phyloP scores from a whole-genome alignment of 2,329 filamentous ascomycete genomes.

The Coniochaeta ligniaria region DNA sequence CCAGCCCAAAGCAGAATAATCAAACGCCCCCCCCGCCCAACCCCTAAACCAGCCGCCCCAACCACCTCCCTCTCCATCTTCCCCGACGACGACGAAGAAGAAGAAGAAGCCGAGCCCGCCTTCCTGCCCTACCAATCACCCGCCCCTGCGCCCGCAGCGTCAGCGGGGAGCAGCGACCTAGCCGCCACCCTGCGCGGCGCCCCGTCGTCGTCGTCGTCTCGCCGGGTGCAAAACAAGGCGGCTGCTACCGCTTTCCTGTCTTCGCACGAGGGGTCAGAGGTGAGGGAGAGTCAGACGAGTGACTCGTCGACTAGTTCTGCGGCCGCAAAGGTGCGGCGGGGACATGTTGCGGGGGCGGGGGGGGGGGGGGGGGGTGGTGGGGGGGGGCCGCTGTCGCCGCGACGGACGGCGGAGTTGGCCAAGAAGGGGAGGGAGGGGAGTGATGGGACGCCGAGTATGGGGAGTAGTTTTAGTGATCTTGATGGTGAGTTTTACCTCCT shows the following conservation, averaged over 20 bases:
- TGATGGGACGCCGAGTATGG: conserved; percentile 72
- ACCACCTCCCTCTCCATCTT: conserved; percentile 20
- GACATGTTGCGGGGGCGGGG: conserved; percentile 3
- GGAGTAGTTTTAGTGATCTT: conserved; percentile 80
- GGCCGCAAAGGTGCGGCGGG: conserved; percentile 22
- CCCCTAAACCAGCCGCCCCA: conserved; percentile 19
- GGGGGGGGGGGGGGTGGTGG: conserved; percentile 6
- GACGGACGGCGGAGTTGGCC: conserved; percentile 50
- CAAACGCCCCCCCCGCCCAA: conserved; percentile 48
- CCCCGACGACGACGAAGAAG: conserved; percentile 38
- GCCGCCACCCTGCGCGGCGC: conserved; percentile 32
- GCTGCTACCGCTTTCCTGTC: background rate
- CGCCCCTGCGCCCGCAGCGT: conserved; percentile 9
- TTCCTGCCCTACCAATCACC: conserved; percentile 40
- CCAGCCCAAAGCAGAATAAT: conserved; percentile 54
- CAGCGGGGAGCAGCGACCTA: conserved; percentile 24
- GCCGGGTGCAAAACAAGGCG: background rate
- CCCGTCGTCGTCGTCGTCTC: background rate
- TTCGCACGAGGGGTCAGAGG: background rate
- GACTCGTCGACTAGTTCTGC: conserved; percentile 55
- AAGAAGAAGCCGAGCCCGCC: conserved; percentile 48
- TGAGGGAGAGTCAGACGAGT: conserved; percentile 43
- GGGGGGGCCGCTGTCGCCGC: conserved; percentile 43
- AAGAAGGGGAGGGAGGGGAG: conserved; percentile 55
- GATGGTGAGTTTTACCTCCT: conserved; percentile 48